phyloP scores from a whole-genome alignment of 208 protist species.

The Wallacemonas sp. region DNA sequence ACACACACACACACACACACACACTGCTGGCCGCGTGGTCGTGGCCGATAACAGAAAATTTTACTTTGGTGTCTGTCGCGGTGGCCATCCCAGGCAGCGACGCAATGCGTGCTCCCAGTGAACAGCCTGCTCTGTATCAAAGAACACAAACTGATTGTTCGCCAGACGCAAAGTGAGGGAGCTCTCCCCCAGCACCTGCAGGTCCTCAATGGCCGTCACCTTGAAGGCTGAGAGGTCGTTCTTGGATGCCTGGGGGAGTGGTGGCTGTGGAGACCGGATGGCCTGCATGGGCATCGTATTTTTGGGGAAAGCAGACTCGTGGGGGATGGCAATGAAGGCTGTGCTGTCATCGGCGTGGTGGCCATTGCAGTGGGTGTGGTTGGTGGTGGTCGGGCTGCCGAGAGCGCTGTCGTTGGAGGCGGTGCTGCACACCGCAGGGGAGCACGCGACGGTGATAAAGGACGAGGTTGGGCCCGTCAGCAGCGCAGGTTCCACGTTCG shows the following conservation, averaged over 20 bases:
- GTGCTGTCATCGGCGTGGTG: background rate
- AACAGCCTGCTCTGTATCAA: constrained; percentile 20
- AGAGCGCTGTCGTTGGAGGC: background rate
- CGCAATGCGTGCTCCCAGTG: constrained; percentile 21
- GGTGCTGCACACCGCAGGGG: background rate
- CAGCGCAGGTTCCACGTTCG: background rate
- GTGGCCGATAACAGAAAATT: background rate
- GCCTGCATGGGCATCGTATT: too few relatives aligned
- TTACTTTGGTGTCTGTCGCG: background rate
- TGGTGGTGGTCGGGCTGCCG: background rate
- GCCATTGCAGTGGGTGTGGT: background rate
- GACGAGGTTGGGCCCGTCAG: background rate
- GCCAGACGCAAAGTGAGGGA: constrained; percentile 23
- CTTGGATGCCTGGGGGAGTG: background rate
- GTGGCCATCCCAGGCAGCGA: constrained; percentile 14
- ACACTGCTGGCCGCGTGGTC: background rate
- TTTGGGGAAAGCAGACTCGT: background rate
- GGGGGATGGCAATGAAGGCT: background rate
- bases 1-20: constrained; percentile 17
- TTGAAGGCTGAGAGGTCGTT: background rate
- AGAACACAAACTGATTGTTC: constrained; percentile 20
- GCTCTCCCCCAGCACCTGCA: constrained; percentile 10
- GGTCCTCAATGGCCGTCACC: constrained; percentile 23
- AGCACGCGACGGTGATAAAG: background rate
- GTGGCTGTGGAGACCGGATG: background rate